Percentiles rank a stretch among this genome's conserved stretches.
Conservation (phyloP, 139 green algal species). For the Volvox africanus region DNA sequence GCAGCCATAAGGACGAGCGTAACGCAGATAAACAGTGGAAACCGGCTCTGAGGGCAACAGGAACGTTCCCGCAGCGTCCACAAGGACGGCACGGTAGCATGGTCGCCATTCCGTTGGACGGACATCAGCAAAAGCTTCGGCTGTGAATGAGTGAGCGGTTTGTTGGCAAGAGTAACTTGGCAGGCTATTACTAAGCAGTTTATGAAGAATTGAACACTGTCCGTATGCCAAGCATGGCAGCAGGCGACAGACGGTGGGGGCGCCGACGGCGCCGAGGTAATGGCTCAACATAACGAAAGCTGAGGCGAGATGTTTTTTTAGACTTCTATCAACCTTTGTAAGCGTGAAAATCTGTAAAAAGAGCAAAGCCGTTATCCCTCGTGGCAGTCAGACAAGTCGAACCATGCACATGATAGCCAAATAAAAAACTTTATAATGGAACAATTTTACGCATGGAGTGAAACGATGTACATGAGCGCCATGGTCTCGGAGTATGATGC, state of each 20-base stretch:
- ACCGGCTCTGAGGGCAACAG: conserved; percentile 60
- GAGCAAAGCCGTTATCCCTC: not conserved
- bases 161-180: not conserved
- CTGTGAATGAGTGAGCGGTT: not conserved
- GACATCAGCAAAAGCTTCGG: not conserved
- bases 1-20: conserved; percentile 65
- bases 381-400: not conserved
- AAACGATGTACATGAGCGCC: too few relatives aligned
- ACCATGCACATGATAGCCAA: too few relatives aligned
- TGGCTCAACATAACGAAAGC: not conserved
- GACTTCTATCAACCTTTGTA: not conserved
- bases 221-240: not conserved
- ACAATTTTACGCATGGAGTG: too few relatives aligned
- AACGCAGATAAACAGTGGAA: conserved; percentile 75
- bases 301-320: not conserved
- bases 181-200: too few relatives aligned
- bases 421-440: too few relatives aligned
- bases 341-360: not conserved
- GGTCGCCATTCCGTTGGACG: not conserved
- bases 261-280: not conserved
- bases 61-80: conserved; percentile 26
- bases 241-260: not conserved
- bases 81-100: conserved; percentile 22
- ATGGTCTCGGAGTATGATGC: too few relatives aligned
- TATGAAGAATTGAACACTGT: not conserved